A percentile compares a stretch with the other conserved stretches of the same genome.
Conservation (phyloP, 805 yeast genomes). For the Scheffersomyces ergatensis region DNA sequence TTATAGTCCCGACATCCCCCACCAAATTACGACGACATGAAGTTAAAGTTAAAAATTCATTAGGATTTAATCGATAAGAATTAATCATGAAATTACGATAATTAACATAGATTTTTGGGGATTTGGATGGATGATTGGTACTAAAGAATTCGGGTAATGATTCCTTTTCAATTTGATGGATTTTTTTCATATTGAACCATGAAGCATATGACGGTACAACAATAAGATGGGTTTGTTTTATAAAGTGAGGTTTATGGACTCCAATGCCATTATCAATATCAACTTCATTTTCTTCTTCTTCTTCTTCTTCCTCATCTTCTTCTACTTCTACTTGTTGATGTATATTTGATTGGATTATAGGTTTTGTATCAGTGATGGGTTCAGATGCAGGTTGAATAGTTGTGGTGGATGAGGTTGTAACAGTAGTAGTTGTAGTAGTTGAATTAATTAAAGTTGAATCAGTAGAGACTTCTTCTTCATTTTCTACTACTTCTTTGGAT, state of each 20-base stretch:
- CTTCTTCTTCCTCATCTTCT: constrained; percentile 2
- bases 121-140: constrained; percentile 67
- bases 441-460: constrained; percentile 3
- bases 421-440: too few species aligned
- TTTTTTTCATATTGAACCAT: constrained; percentile 76
- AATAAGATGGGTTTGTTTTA: constrained; percentile 74
- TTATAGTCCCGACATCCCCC: constrained; percentile 86
- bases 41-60: constrained; percentile 84
- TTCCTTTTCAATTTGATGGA: constrained; percentile 76
- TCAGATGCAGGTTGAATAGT: neutral
- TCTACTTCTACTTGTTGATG: neutral
- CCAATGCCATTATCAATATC: constrained; percentile 12
- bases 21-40: constrained; percentile 88
- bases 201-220: constrained; percentile 83
- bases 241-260: constrained; percentile 10
- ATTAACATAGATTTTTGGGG: constrained; percentile 75
- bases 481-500: neutral
- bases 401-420: neutral
- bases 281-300: constrained; percentile 8
- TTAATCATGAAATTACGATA: constrained; percentile 88
- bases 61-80: constrained; percentile 83
- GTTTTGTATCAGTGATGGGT: neutral
- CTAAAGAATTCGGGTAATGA: constrained; percentile 87
- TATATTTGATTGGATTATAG: neutral
- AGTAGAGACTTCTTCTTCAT: constrained; percentile 5